Conservation (phyloP, 257 asterid genomes). For the Cynanchum wilfordii region DNA sequence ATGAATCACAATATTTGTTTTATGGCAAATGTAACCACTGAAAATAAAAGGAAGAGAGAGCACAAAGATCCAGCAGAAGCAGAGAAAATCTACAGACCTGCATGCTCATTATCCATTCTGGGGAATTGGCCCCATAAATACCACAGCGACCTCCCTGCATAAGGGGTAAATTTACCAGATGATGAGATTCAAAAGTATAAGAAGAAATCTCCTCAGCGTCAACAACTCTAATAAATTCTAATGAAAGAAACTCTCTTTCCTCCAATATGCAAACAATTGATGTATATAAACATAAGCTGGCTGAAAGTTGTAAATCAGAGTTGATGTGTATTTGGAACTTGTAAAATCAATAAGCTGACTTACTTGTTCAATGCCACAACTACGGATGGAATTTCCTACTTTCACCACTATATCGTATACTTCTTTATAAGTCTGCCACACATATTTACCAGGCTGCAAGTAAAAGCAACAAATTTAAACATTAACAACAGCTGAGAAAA, state of each 20-base stretch:
- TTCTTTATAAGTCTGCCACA: constrained; percentile 87
- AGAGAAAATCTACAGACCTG: constrained; percentile 45
- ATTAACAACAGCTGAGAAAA: constrained; percentile 15
- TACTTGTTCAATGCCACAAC: constrained; percentile 68
- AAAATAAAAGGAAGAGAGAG: constrained; percentile 6
- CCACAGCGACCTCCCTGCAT: constrained; percentile 90
- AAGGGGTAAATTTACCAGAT: constrained; percentile 16
- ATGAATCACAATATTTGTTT: not conserved
- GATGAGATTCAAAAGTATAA: constrained; percentile 18
- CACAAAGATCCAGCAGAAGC: not conserved
- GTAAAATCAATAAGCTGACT: constrained; percentile 32
- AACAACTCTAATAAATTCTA: not conserved
- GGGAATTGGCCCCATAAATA: constrained; percentile 79
- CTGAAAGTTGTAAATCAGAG: not conserved
- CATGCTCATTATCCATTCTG: constrained; percentile 98
- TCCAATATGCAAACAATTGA: not conserved
- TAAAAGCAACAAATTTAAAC: constrained; percentile 19
- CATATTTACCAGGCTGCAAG: constrained; percentile 69
- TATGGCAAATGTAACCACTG: not conserved
- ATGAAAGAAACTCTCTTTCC: not conserved
- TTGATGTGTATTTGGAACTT: not conserved
- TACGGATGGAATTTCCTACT: constrained; percentile 85
- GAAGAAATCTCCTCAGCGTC: not conserved
- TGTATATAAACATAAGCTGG: not conserved
- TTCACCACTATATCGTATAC: constrained; percentile 64